These are phyloP conservation scores for Colletotrichum musicola DNA, from an alignment of 2,329 filamentous ascomycete species.

Conservation along the genomic window DNA sequence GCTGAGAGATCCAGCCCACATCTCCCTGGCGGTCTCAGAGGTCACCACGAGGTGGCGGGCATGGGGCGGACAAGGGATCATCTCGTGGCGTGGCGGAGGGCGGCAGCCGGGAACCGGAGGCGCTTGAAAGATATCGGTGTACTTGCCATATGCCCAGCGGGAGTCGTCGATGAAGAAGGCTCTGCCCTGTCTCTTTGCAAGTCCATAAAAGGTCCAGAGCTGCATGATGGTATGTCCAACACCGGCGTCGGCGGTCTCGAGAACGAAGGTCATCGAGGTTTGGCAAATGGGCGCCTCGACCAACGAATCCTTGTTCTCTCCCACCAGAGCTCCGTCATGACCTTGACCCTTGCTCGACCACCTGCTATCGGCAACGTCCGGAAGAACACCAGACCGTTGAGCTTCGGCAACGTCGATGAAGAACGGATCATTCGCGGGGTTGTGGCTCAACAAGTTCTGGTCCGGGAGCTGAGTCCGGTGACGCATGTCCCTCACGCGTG, in stretches of 20 bases:
- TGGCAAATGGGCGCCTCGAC: conserved; percentile 71
- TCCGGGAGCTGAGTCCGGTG: conserved; percentile 54
- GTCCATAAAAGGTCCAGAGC: conserved; percentile 86
- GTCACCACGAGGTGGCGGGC: conserved; percentile 83
- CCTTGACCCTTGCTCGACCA: conserved; percentile 37
- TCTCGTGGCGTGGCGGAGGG: conserved; percentile 79
- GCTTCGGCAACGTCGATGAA: conserved; percentile 84
- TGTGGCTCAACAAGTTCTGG: conserved; percentile 61
- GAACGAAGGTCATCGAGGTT: conserved; percentile 80
- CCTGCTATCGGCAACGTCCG: conserved; percentile 48
- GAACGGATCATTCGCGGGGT: conserved; percentile 74
- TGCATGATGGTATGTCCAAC: conserved; percentile 82
- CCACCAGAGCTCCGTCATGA: conserved; percentile 57
- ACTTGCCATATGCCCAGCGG: conserved; percentile 85
- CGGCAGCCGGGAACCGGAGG: conserved; percentile 75
- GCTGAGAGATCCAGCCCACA: conserved; percentile 70
- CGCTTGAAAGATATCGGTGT: conserved; percentile 77
- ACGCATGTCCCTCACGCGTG: conserved; percentile 65
- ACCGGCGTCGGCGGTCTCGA: conserved; percentile 80
- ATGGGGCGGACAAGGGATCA: conserved; percentile 82
- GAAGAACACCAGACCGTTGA: conserved; percentile 72
- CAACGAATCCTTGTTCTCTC: conserved; percentile 58
- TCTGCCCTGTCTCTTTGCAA: conserved; percentile 79
- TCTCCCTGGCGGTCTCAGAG: conserved; percentile 72
- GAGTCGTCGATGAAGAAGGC: conserved; percentile 89